These are phyloP conservation scores for Elongisporangium prolatum DNA, from an alignment of 352 stramenopile genomes.

Conservation along the genomic window DNA sequence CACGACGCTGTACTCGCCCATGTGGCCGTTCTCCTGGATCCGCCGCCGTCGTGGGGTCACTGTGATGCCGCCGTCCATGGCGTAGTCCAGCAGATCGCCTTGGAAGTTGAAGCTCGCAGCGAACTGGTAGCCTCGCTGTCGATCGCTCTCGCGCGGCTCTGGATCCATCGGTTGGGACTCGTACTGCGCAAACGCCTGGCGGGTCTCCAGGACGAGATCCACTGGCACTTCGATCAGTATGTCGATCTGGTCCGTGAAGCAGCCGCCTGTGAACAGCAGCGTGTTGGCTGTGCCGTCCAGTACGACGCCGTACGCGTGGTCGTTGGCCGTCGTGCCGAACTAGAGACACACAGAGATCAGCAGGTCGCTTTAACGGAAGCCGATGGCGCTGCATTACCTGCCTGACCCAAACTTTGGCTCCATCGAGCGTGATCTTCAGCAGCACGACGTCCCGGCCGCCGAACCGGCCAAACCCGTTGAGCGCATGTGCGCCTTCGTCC, in stretches of 20 bases:
- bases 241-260: conserved; percentile 35
- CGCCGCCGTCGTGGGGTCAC: conserved; percentile 38
- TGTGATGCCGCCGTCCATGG: conserved; percentile 66
- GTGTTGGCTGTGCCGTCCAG: conserved; percentile 41
- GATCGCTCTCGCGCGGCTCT: conserved; percentile 13
- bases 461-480: conserved; percentile 69
- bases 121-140: conserved; percentile 41
- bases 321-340: conserved; percentile 63
- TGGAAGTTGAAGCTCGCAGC: conserved; percentile 40
- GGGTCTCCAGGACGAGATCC: conserved; percentile 30
- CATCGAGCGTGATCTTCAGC: conserved; percentile 41
- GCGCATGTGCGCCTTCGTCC: conserved; percentile 60
- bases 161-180: conserved; percentile 56
- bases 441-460: conserved; percentile 67
- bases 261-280: conserved; percentile 49
- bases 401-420: conserved; percentile 58
- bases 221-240: conserved; percentile 40
- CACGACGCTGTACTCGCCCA: conserved; percentile 61
- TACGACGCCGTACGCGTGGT: conserved; percentile 50
- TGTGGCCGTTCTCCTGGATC: conserved; percentile 37
- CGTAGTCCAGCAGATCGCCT: conserved; percentile 63
- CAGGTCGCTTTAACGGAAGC: neutral
- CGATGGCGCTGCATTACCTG: conserved; percentile 23
- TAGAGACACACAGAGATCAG: conserved; percentile 10
- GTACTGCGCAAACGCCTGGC: conserved; percentile 30